Conservation (phyloP, 805 yeast genomes). For the Candida methanosorbosa region DNA sequence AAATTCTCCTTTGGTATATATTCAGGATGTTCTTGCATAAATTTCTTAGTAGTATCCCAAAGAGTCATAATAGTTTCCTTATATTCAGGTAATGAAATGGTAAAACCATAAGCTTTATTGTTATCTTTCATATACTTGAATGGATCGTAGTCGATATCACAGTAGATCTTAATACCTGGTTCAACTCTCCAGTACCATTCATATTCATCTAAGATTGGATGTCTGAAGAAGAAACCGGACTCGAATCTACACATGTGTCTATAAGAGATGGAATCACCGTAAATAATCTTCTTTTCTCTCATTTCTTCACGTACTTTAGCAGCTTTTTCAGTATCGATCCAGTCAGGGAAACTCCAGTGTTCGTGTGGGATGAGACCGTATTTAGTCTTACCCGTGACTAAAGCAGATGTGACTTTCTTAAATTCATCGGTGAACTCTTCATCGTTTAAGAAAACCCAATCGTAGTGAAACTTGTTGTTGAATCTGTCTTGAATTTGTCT, state of each 20-base stretch:
- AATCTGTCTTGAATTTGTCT: constrained; percentile 84
- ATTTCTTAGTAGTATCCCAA: constrained; percentile 63
- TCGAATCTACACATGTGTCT: constrained; percentile 93
- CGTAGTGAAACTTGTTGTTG: constrained; percentile 72
- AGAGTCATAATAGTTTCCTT: constrained; percentile 62
- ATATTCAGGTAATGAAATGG: constrained; percentile 73
- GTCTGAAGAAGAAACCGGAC: constrained; percentile 83
- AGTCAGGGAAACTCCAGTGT: constrained; percentile 82
- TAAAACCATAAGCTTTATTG: constrained; percentile 65
- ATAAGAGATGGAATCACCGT: constrained; percentile 59
- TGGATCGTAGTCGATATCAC: constrained; percentile 75
- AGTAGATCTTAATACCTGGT: constrained; percentile 71
- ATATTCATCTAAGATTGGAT: constrained; percentile 63
- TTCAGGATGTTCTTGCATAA: constrained; percentile 52
- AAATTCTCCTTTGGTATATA: constrained; percentile 52
- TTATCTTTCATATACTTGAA: constrained; percentile 79
- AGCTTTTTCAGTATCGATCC: constrained; percentile 68
- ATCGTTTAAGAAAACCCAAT: constrained; percentile 94
- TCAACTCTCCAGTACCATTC: constrained; percentile 95
- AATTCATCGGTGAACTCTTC: constrained; percentile 79
- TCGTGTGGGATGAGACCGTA: constrained; percentile 77
- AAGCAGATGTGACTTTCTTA: constrained; percentile 51
- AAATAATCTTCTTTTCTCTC: constrained; percentile 43
- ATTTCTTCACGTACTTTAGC: constrained; percentile 46
- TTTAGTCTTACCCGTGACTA: constrained; percentile 68